A percentile compares a stretch with the other conserved stretches of the same genome.
These are phyloP conservation scores for Serendipita sp. DNA, from an alignment of 768 basidiomycete genomes.

Conservation along the genomic window DNA sequence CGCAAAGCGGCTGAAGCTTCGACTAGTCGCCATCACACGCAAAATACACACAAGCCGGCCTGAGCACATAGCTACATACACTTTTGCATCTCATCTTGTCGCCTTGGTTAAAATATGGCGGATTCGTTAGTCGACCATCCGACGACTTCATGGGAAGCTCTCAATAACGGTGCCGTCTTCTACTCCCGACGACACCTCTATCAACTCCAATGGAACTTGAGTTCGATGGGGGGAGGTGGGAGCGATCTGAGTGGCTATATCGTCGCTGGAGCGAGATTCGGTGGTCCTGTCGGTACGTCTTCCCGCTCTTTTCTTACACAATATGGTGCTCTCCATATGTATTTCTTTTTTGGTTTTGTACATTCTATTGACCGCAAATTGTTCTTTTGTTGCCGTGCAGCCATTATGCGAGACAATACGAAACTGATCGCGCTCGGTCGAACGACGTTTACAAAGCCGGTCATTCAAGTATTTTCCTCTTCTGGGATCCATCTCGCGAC, in stretches of 20 bases:
- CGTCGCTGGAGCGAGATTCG: constrained; percentile 66
- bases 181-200: constrained; percentile 77
- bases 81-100: no score
- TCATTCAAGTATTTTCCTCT: constrained; percentile 77
- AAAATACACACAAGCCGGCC: no score
- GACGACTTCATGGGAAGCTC: constrained; percentile 76
- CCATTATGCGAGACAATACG: constrained; percentile 70
- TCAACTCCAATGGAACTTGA: constrained; percentile 61
- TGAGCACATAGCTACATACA: no score
- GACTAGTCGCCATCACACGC: no score
- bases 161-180: constrained; percentile 76
- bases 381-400: constrained; percentile 34
- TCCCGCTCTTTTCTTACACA: not conserved
- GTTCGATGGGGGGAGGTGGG: constrained; percentile 16
- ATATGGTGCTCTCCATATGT: no score
- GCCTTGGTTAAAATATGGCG: not conserved
- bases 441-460: constrained; percentile 48
- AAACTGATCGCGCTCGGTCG: constrained; percentile 63
- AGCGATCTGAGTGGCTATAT: constrained; percentile 58
- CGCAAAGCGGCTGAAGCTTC: no score
- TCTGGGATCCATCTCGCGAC: constrained; percentile 58
- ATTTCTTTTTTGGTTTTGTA: not conserved
- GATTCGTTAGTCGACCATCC: constrained; percentile 31
- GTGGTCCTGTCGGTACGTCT: constrained; percentile 74
- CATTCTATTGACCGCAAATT: not conserved